These are phyloP conservation scores for Nigrospora osmanthi DNA, from an alignment of 2,329 filamentous ascomycete species.

Conservation along the genomic window DNA sequence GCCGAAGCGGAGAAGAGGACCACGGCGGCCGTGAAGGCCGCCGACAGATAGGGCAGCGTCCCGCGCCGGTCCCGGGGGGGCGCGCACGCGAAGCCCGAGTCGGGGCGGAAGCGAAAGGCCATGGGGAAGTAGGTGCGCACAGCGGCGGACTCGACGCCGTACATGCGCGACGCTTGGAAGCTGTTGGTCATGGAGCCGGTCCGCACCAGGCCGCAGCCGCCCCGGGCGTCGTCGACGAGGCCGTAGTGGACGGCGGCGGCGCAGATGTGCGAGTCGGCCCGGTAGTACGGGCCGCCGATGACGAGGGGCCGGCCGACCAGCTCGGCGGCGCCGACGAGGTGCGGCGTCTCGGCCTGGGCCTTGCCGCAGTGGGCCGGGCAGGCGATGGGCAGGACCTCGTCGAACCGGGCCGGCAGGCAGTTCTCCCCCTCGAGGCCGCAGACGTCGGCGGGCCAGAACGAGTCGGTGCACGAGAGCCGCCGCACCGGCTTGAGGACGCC, in stretches of 20 bases:
- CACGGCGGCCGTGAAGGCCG: not conserved
- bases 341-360: conserved; percentile 34
- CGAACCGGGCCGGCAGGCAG: conserved; percentile 45
- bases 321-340: conserved; percentile 43
- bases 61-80: not conserved
- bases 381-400: conserved; percentile 42
- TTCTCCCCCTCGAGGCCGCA: conserved; percentile 51
- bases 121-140: conserved; percentile 5
- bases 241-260: conserved; percentile 64
- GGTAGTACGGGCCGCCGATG: conserved; percentile 41
- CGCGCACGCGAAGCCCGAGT: conserved; percentile 4
- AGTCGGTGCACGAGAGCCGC: conserved; percentile 39
- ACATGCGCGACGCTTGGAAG: conserved; percentile 6
- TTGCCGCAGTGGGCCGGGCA: conserved; percentile 50
- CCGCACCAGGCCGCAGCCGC: conserved; percentile 61
- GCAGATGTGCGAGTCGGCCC: conserved; percentile 67
- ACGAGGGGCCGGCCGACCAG: conserved; percentile 35
- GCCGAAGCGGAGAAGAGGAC: conserved; percentile 1
- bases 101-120: conserved; percentile 5
- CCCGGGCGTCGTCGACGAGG: conserved; percentile 51
- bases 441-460: conserved; percentile 44
- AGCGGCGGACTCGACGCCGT: conserved; percentile 2
- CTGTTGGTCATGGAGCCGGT: conserved; percentile 52
- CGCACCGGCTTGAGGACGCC: conserved; percentile 2
- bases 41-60: not conserved